phyloP scores from a whole-genome alignment of 306 rosid species.

The Lathyrus tuberosus region DNA sequence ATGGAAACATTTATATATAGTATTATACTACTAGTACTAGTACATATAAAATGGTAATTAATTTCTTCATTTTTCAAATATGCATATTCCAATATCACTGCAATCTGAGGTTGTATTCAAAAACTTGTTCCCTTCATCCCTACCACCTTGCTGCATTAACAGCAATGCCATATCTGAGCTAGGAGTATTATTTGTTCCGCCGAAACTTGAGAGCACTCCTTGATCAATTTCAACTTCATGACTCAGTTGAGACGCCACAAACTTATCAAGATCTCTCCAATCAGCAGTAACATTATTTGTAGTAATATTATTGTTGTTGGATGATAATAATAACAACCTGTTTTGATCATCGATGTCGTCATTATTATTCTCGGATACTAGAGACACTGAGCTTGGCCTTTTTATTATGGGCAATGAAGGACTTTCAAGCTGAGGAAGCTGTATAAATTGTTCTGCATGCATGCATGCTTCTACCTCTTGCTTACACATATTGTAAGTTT shows the following conservation, averaged over 20 bases:
- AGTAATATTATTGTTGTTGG: slow-evolving; percentile 29
- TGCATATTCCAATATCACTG: slow-evolving; percentile 85
- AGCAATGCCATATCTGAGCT: slow-evolving; percentile 53
- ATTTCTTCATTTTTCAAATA: slow-evolving; percentile 67
- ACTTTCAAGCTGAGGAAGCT: slow-evolving; percentile 85
- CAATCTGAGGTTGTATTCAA: slow-evolving; percentile 62
- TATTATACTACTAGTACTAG: slow-evolving; percentile 25
- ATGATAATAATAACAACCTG: slow-evolving; percentile 30
- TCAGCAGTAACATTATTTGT: slow-evolving; percentile 72
- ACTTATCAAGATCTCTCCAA: slow-evolving; percentile 96
- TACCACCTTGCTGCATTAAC: slow-evolving; percentile 59
- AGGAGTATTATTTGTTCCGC: slow-evolving; percentile 26
- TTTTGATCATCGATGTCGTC: slow-evolving; percentile 47
- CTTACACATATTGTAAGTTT: slow-evolving; percentile 65
- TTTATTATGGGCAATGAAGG: slow-evolving; percentile 72
- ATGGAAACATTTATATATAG: slow-evolving; percentile 42
- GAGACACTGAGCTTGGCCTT: slow-evolving; percentile 59
- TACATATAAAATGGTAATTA: slow-evolving; percentile 1
- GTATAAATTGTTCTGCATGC: slow-evolving; percentile 62
- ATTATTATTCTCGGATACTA: slow-evolving; percentile 42
- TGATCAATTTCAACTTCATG: slow-evolving; percentile 56
- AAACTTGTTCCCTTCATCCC: slow-evolving; percentile 59
- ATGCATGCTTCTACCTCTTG: slow-evolving; percentile 74
- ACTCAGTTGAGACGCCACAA: slow-evolving; percentile 96
- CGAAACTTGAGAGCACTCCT: slow-evolving; percentile 52